These are phyloP conservation scores for Solanum chilense DNA, from an alignment of 257 asterid species.

Conservation along the genomic window DNA sequence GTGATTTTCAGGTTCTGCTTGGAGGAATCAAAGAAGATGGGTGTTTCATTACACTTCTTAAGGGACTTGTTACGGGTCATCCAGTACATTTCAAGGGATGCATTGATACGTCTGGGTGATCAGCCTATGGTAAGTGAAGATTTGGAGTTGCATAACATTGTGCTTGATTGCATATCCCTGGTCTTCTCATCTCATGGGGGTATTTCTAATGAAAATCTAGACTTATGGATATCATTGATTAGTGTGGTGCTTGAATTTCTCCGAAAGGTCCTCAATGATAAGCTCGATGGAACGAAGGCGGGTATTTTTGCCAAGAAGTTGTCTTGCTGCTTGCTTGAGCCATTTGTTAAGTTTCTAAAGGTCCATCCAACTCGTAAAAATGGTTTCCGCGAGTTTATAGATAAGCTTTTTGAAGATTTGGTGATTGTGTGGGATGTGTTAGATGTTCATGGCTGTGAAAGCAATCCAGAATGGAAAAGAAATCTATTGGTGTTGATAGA, in stretches of 20 bases:
- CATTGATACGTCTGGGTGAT: slow-evolving; percentile 12
- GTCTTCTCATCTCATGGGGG: slow-evolving; percentile 71
- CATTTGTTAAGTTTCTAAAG: slow-evolving; percentile 69
- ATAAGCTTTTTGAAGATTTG: slow-evolving; percentile 70
- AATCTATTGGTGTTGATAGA: slow-evolving; percentile 35
- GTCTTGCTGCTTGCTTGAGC: slow-evolving; percentile 50
- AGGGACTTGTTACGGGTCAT: slow-evolving; percentile 61
- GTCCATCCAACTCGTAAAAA: slow-evolving; percentile 67
- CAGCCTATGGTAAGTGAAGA: slow-evolving; percentile 12
- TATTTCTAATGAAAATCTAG: slow-evolving; percentile 55
- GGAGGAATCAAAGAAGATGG: slow-evolving; percentile 54
- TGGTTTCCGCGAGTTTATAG: slow-evolving; percentile 58
- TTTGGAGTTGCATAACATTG: slow-evolving; percentile 29
- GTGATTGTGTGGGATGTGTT: slow-evolving; percentile 41
- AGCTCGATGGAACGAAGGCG: slow-evolving; percentile 32
- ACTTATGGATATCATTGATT: slow-evolving; percentile 51
- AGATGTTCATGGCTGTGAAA: slow-evolving; percentile 16
- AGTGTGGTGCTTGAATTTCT: slow-evolving; percentile 39
- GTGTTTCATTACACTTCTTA: slow-evolving; percentile 36
- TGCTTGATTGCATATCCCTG: slow-evolving; percentile 45
- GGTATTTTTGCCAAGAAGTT: slow-evolving; percentile 36
- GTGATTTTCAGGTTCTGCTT: slow-evolving; percentile 59
- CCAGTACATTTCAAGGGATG: slow-evolving; percentile 39
- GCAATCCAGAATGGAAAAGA: slow-evolving; percentile 24
- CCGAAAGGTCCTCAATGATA: slow-evolving; percentile 24